Conservation (phyloP, 192 early-diverging fungal genomes). For the Coemansia aciculifera region DNA sequence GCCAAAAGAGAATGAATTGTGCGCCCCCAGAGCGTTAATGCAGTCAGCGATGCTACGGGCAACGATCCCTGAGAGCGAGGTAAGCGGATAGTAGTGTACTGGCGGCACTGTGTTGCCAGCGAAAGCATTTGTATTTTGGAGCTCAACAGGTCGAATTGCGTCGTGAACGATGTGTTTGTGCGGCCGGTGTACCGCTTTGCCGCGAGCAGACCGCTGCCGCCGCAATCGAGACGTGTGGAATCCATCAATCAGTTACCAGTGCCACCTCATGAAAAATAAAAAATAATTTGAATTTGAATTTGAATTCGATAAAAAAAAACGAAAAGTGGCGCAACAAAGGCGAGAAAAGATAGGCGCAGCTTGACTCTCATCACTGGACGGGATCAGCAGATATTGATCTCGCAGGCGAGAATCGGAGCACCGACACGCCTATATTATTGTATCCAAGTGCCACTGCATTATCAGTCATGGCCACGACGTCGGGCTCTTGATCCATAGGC, state of each 20-base stretch:
- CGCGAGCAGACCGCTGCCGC: conserved; percentile 7
- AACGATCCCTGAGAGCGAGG: conserved; percentile 32
- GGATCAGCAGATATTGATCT: neutral
- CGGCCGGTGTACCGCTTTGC: conserved; percentile 22
- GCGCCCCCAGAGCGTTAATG: conserved; percentile 44
- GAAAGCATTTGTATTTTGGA: conserved; percentile 46
- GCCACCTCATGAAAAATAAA: neutral
- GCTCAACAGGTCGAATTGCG: conserved; percentile 30
- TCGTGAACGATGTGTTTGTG: conserved; percentile 15
- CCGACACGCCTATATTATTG: neutral
- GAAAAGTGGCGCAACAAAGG: too few relatives aligned
- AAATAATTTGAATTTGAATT: neutral
- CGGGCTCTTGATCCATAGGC: neutral
- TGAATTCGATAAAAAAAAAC: neutral
- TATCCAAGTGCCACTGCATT: conserved; percentile 6
- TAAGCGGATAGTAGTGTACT: conserved; percentile 35
- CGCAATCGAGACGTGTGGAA: neutral
- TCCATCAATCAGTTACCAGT: neutral
- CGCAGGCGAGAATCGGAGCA: neutral
- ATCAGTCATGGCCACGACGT: conserved; percentile 10
- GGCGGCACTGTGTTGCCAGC: conserved; percentile 39
- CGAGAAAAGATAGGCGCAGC: neutral
- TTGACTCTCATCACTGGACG: neutral
- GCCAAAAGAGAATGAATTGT: conserved; percentile 40
- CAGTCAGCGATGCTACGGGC: conserved; percentile 38